These are phyloP conservation scores for Lanmaoa rubissima DNA, from an alignment of 768 basidiomycete species.

Conservation along the genomic window DNA sequence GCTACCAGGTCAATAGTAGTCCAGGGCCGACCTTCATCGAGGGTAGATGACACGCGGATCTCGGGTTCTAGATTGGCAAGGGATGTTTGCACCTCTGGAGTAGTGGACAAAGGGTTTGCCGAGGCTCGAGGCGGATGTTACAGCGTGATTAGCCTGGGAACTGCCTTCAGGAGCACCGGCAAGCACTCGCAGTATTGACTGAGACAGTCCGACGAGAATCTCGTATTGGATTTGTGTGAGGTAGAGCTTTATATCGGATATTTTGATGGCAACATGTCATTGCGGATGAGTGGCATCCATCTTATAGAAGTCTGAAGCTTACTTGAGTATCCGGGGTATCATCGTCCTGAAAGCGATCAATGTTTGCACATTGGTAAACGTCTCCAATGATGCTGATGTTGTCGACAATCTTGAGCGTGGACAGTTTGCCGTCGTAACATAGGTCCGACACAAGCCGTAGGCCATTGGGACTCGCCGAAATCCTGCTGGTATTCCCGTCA, in stretches of 20 bases:
- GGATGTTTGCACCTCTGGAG: conserved; percentile 2
- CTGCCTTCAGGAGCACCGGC: conserved; percentile 44
- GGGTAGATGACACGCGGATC: conserved; percentile 36
- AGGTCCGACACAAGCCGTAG: conserved; percentile 79
- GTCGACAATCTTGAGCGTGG: conserved; percentile 83
- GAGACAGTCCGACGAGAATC: conserved; percentile 61
- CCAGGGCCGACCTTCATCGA: conserved; percentile 43
- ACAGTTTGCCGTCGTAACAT: conserved; percentile 44
- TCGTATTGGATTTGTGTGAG: conserved; percentile 84
- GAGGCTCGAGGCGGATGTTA: conserved; percentile 14
- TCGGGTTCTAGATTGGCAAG: conserved; percentile 51
- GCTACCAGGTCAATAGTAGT: conserved; percentile 73
- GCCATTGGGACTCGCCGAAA: conserved; percentile 73
- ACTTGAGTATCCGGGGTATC: conserved; percentile 77
- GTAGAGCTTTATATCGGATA: conserved; percentile 82
- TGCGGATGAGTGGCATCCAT: conserved; percentile 4
- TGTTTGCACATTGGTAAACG: conserved; percentile 58
- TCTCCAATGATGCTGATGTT: conserved; percentile 77
- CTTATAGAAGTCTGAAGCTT: conserved; percentile 9
- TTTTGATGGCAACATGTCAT: conserved; percentile 59
- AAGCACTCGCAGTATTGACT: conserved; percentile 68
- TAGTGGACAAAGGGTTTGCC: background rate
- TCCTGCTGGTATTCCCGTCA: conserved; percentile 52
- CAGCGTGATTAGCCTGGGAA: conserved; percentile 29
- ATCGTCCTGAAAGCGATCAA: conserved; percentile 50